phyloP scores from a whole-genome alignment of 2,329 filamentous ascomycete species.

The Cytospora schulzeri region DNA sequence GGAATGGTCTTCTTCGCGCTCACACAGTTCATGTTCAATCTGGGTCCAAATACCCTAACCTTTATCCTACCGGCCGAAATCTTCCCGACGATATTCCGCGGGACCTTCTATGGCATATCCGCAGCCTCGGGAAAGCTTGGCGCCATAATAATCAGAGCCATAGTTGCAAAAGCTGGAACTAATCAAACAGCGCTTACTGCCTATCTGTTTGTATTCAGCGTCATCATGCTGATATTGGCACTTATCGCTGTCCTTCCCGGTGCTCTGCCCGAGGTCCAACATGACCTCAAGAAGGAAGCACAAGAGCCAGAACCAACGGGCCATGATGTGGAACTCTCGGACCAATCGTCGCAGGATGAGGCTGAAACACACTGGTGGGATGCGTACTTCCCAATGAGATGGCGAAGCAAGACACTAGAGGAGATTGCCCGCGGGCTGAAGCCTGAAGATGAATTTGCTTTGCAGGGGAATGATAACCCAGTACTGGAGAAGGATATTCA shows the following conservation, averaged over 20 bases:
- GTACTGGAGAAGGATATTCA: neutral
- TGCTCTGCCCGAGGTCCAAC: slow-evolving; percentile 20
- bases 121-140: slow-evolving; percentile 37
- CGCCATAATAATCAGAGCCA: slow-evolving; percentile 32
- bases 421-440: slow-evolving; percentile 19
- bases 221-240: slow-evolving; percentile 9
- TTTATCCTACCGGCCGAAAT: slow-evolving; percentile 38
- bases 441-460: slow-evolving; percentile 6
- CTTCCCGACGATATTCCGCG: slow-evolving; percentile 37
- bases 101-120: slow-evolving; percentile 37
- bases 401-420: slow-evolving; percentile 18
- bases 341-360: neutral
- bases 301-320: too few relatives aligned
- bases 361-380: neutral
- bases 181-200: neutral
- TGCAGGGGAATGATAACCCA: slow-evolving; percentile 6
- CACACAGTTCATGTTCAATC: slow-evolving; percentile 34
- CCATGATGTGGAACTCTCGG: neutral
- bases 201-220: slow-evolving; percentile 8
- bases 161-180: slow-evolving; percentile 7
- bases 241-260: slow-evolving; percentile 5
- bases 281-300: neutral
- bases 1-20: slow-evolving; percentile 32
- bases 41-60: slow-evolving; percentile 36
- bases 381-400: neutral